Conservation (phyloP, 805 yeast genomes). For the Wickerhamomyces silvicola region DNA sequence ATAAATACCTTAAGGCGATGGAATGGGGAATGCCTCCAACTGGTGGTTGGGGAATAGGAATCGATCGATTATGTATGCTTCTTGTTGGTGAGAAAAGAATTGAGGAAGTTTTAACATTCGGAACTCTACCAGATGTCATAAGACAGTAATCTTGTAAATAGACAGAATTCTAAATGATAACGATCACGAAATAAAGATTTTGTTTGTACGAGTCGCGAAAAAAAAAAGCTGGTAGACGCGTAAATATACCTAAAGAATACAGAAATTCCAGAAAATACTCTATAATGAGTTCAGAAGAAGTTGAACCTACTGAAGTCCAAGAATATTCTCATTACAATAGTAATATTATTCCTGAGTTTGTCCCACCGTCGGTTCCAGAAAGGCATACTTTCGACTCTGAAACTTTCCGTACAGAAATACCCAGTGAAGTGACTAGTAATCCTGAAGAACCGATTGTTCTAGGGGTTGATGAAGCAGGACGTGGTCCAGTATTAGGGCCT, state of each 20-base stretch:
- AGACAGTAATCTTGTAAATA: too few relatives aligned
- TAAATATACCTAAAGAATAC: too few relatives aligned
- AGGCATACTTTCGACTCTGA: conserved; percentile 33
- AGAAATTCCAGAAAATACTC: too few relatives aligned
- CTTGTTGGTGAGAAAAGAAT: conserved; percentile 60
- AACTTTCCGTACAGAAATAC: conserved; percentile 47
- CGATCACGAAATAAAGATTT: too few relatives aligned
- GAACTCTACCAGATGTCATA: conserved; percentile 62
- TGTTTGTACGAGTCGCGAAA: too few relatives aligned
- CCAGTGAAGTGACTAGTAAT: conserved; percentile 28
- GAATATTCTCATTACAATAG: too few relatives aligned
- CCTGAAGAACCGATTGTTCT: conserved; percentile 40
- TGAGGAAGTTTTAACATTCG: conserved; percentile 71
- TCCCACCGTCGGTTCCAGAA: conserved; percentile 30
- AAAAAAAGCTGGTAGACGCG: too few relatives aligned
- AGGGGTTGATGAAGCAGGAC: conserved; percentile 98
- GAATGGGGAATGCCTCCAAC: conserved; percentile 96
- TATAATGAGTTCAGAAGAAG: too few relatives aligned
- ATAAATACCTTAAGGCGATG: conserved; percentile 65
- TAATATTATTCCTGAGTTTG: conserved; percentile 10
- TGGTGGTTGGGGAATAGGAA: conserved; percentile 96
- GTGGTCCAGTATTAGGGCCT: conserved; percentile 97
- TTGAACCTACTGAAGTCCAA: conserved; percentile 1
- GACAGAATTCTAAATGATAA: too few relatives aligned
- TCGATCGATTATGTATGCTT: conserved; percentile 83